A percentile compares a stretch with the other conserved stretches of the same genome.
These are phyloP conservation scores for Rheum nobile DNA, from an alignment of 148 eudicot genomes.

Conservation along the genomic window DNA sequence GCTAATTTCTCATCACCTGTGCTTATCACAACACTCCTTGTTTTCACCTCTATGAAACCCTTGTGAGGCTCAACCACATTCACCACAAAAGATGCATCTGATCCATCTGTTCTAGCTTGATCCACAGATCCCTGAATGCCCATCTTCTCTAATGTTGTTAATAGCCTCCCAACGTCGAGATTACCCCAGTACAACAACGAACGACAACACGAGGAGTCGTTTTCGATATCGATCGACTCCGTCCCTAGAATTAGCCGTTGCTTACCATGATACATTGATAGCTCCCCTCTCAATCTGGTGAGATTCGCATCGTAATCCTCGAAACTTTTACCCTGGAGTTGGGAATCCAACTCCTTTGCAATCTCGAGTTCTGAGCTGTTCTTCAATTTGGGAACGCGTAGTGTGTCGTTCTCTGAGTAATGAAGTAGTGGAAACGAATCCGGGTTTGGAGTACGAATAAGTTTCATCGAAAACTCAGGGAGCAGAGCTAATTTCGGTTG, in stretches of 20 bases:
- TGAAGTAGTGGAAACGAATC: conserved; percentile 21
- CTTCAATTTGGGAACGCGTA: conserved; percentile 36
- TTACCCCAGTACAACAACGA: conserved; percentile 30
- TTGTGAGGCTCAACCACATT: conserved; percentile 36
- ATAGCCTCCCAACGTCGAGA: conserved; percentile 26
- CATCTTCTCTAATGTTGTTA: conserved; percentile 33
- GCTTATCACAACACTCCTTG: conserved; percentile 31
- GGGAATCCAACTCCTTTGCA: conserved; percentile 40
- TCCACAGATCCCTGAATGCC: conserved; percentile 41
- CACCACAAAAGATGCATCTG: conserved; percentile 16
- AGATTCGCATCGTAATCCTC: conserved; percentile 24
- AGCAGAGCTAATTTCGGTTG: conserved; percentile 58
- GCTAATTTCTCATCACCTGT: conserved; percentile 43
- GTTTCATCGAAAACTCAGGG: conserved; percentile 39
- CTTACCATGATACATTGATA: conserved; percentile 43
- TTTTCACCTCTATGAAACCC: conserved; percentile 37
- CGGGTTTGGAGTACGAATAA: conserved; percentile 13
- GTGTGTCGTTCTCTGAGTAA: conserved; percentile 34
- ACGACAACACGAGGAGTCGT: conserved; percentile 9
- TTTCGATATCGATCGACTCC: conserved; percentile 8
- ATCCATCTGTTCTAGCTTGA: conserved; percentile 18
- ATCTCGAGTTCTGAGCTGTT: conserved; percentile 37
- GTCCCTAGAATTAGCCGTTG: conserved; percentile 24
- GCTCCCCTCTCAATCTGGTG: conserved; percentile 60
- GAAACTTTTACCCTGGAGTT: conserved; percentile 30